Evolutionary conservation across 2,329 filamentous ascomycete genomes (phyloP).

Genomic region (Penicillium occitanis): DNA sequence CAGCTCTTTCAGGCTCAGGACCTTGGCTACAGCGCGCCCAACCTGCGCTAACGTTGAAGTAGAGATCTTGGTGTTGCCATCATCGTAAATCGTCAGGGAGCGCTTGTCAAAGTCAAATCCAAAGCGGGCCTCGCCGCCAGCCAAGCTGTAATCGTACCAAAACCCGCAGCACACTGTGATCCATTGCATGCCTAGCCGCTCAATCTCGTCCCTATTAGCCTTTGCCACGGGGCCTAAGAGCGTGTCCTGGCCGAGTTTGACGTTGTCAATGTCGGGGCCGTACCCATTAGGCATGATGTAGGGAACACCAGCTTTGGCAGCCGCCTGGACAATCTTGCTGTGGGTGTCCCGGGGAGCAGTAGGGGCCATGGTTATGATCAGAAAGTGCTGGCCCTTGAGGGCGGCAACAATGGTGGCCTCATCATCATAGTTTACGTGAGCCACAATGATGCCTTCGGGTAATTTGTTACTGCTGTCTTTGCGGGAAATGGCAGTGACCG

Average conservation of each 20-base stretch:
- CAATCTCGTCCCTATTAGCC: conserved; percentile 28
- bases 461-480: conserved; percentile 43
- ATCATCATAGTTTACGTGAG: conserved; percentile 52
- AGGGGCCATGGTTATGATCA: conserved; percentile 56
- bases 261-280: conserved; percentile 33
- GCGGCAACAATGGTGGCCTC: conserved; percentile 49
- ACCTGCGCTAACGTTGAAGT: conserved; percentile 61
- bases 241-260: conserved; percentile 34
- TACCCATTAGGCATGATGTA: conserved; percentile 58
- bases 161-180: conserved; percentile 50
- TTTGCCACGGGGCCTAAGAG: conserved; percentile 36
- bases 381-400: conserved; percentile 56
- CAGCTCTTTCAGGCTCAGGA: conserved; percentile 49
- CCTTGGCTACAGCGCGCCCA: conserved; percentile 53
- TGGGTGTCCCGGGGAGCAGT: conserved; percentile 49
- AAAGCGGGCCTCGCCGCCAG: conserved; percentile 35
- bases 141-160: conserved; percentile 57
- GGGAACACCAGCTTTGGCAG: conserved; percentile 55
- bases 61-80: conserved; percentile 58
- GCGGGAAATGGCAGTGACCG: conserved; percentile 54
- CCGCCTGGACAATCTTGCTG: conserved; percentile 52
- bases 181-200: conserved; percentile 45
- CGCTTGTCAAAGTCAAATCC: conserved; percentile 53
- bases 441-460: conserved; percentile 47
- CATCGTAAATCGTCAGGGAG: conserved; percentile 51